phyloP scores from a whole-genome alignment of 352 stramenopile species.

The Phytophthora hybrid region DNA sequence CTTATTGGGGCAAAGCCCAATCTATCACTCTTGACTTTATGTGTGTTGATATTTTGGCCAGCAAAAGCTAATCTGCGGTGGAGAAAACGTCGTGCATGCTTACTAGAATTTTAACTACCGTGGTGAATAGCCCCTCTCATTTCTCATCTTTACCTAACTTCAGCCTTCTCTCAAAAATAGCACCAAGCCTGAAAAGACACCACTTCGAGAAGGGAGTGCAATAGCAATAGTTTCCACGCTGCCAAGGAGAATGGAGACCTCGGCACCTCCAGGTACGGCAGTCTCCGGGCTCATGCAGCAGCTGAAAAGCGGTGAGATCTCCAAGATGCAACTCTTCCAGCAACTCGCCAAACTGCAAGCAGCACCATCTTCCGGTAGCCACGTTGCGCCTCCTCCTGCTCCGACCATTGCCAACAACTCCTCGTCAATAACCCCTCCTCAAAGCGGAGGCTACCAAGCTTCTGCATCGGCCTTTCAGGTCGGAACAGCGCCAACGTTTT shows the following conservation, averaged over 20 bases:
- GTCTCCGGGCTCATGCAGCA: conserved; percentile 85
- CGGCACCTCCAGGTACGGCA: conserved; percentile 40
- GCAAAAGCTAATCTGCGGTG: too few species aligned
- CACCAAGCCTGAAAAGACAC: background rate
- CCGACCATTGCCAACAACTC: conserved; percentile 1
- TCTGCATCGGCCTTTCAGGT: background rate
- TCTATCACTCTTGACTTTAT: too few species aligned
- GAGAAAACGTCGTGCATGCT: too few species aligned
- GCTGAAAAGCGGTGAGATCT: conserved; percentile 86
- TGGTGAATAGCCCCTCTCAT: too few species aligned
- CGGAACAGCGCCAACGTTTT: conserved; percentile 12
- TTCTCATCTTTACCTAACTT: too few species aligned
- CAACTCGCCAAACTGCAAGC: conserved; percentile 79
- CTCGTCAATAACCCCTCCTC: conserved; percentile 1
- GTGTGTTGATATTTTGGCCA: too few species aligned
- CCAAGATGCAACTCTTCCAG: conserved; percentile 88
- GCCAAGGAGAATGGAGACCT: conserved; percentile 45
- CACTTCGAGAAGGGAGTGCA: background rate
- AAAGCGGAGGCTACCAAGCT: conserved; percentile 15
- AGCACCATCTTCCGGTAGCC: background rate
- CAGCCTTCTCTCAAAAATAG: background rate
- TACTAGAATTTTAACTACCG: too few species aligned
- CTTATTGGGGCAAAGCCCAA: too few species aligned
- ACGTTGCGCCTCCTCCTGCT: conserved; percentile 5
- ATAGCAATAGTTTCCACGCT: background rate